Evolutionary conservation across 2,329 filamentous ascomycete species (phyloP).

Genomic region (Coleophoma crateriformis): DNA sequence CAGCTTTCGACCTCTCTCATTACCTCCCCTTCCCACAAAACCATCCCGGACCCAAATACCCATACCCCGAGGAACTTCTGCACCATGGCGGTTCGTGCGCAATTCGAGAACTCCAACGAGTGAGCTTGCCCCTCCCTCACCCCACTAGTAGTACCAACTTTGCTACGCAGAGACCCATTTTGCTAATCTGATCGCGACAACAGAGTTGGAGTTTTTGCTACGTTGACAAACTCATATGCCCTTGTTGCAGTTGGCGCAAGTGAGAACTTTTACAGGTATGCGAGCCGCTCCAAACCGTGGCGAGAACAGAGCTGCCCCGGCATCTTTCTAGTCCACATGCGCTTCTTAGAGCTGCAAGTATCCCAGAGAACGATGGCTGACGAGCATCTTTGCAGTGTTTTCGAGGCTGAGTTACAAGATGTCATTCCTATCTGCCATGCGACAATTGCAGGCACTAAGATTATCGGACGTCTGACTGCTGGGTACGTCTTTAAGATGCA

Average conservation of each 20-base stretch:
- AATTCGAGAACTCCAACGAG: conserved; percentile 92
- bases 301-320: too few species aligned
- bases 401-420: conserved; percentile 96
- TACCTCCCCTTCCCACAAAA: background rate
- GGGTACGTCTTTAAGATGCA: conserved; percentile 49
- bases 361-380: background rate
- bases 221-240: conserved; percentile 95
- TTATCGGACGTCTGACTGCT: conserved; percentile 91
- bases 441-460: conserved; percentile 93
- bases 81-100: conserved; percentile 62
- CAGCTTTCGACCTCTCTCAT: background rate
- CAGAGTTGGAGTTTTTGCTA: conserved; percentile 94
- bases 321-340: too few species aligned
- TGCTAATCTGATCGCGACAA: background rate
- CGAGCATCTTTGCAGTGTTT: conserved; percentile 59
- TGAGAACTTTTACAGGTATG: conserved; percentile 93
- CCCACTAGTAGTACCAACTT: conserved; percentile 1
- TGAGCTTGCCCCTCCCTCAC: conserved; percentile 38
- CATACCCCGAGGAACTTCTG: background rate
- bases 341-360: too few species aligned
- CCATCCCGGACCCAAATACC: background rate
- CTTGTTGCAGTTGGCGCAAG: conserved; percentile 91
- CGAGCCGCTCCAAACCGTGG: conserved; percentile 11
- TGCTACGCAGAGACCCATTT: background rate
- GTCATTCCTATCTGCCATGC: conserved; percentile 95